These are phyloP conservation scores for Podila minutissima DNA, from an alignment of 192 early-diverging fungal genomes.

Conservation along the genomic window DNA sequence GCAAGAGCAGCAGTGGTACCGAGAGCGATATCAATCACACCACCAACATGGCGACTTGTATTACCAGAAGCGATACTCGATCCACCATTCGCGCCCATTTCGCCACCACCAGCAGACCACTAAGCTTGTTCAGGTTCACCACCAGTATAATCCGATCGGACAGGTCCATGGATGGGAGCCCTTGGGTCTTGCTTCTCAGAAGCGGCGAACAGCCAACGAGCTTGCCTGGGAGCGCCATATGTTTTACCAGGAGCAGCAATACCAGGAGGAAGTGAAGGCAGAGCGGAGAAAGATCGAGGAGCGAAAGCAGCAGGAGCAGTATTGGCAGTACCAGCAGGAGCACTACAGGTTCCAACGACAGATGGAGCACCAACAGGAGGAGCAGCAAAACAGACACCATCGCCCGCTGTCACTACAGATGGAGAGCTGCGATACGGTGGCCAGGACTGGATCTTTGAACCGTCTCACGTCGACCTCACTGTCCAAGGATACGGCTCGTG, in stretches of 20 bases:
- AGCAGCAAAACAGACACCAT: not conserved
- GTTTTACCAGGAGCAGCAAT: conserved; percentile 33
- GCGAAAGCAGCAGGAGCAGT: not conserved
- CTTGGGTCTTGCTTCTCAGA: not conserved
- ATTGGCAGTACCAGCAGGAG: not conserved
- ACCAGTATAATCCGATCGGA: not conserved
- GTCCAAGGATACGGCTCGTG: conserved; percentile 26
- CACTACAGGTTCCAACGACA: not conserved
- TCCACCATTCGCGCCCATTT: not conserved
- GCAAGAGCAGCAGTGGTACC: conserved; percentile 1
- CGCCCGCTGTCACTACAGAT: not conserved
- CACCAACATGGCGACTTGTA: not conserved
- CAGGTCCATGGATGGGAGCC: conserved; percentile 1
- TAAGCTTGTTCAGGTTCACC: not conserved
- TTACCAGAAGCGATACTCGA: not conserved
- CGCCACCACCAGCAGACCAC: not conserved
- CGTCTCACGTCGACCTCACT: conserved; percentile 19
- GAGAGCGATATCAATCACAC: not conserved
- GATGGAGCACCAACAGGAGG: not conserved
- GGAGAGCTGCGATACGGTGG: conserved; percentile 7
- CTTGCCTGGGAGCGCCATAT: conserved; percentile 43
- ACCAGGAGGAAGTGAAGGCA: conserved; percentile 15
- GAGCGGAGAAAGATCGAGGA: not conserved
- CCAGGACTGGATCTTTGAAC: conserved; percentile 32
- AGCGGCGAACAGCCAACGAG: conserved; percentile 15